Conservation (phyloP, 2,329 filamentous ascomycete genomes). For the Fusarium tanahbumbuense region DNA sequence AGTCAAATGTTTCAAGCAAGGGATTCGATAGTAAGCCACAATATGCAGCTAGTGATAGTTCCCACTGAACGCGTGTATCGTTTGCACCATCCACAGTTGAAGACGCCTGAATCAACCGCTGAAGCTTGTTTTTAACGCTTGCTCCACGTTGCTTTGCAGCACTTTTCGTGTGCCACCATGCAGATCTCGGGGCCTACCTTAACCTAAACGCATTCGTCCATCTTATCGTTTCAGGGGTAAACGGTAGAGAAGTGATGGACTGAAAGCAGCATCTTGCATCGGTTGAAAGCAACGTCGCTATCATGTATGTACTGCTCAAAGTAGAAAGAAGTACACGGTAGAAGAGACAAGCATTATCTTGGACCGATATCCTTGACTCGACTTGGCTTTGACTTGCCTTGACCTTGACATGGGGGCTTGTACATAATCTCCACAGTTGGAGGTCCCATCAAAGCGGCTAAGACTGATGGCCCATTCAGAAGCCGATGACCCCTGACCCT, state of each 20-base stretch:
- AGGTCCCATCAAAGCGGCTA: constrained; percentile 35
- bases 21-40: constrained; percentile 13
- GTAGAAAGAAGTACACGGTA: constrained; percentile 14
- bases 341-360: constrained; percentile 31
- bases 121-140: constrained; percentile 38
- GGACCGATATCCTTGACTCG: constrained; percentile 19
- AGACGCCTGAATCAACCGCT: constrained; percentile 8
- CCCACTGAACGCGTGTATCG: constrained; percentile 32
- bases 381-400: constrained; percentile 1
- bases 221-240: constrained; percentile 29
- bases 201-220: constrained; percentile 17
- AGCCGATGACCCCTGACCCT: constrained; percentile 30
- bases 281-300: background rate
- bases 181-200: constrained; percentile 20
- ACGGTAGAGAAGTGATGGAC: background rate
- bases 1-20: background rate
- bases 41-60: constrained; percentile 3
- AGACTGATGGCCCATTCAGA: constrained; percentile 28
- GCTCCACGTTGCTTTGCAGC: constrained; percentile 36
- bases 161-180: constrained; percentile 11
- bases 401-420: background rate
- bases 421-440: constrained; percentile 24
- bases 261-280: constrained; percentile 16
- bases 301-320: constrained; percentile 4
- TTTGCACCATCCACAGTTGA: constrained; percentile 4